Evolutionary conservation across 345 rosid genomes (phyloP).

Genomic region (Hibiscus syriacus): DNA sequence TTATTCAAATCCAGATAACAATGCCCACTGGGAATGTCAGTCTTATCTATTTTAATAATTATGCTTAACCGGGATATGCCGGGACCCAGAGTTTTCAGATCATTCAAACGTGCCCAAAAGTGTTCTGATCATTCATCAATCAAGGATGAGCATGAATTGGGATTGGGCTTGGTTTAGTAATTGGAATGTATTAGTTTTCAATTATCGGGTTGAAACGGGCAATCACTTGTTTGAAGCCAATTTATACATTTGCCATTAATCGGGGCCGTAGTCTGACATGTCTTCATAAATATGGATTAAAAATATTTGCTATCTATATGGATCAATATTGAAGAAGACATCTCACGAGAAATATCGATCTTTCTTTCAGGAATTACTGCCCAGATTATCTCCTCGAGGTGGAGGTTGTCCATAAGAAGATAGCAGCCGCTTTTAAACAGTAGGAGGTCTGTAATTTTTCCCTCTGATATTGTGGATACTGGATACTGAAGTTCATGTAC

Average conservation of each 20-base stretch:
- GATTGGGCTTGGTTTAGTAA: background rate
- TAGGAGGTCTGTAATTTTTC: conserved; percentile 8
- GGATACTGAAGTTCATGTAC: background rate
- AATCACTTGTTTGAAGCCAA: background rate
- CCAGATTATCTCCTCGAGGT: conserved; percentile 68
- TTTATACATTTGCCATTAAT: background rate
- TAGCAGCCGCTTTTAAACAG: conserved; percentile 55
- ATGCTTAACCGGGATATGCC: too few species aligned
- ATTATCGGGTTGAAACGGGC: conserved; percentile 1
- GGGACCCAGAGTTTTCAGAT: too few species aligned
- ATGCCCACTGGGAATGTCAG: too few species aligned
- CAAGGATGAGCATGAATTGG: background rate
- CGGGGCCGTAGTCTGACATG: background rate
- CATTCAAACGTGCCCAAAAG: too few species aligned
- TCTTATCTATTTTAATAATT: too few species aligned
- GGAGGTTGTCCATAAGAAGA: conserved; percentile 69
- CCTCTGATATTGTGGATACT: background rate
- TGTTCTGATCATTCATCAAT: background rate
- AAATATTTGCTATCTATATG: background rate
- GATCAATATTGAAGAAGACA: background rate
- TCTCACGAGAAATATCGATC: background rate
- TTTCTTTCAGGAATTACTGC: conserved; percentile 50
- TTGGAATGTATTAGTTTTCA: background rate
- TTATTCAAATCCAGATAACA: too few species aligned
- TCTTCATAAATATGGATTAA: background rate